Conservation (phyloP, 208 protist species). For the Leishmania mexicana region DNA sequence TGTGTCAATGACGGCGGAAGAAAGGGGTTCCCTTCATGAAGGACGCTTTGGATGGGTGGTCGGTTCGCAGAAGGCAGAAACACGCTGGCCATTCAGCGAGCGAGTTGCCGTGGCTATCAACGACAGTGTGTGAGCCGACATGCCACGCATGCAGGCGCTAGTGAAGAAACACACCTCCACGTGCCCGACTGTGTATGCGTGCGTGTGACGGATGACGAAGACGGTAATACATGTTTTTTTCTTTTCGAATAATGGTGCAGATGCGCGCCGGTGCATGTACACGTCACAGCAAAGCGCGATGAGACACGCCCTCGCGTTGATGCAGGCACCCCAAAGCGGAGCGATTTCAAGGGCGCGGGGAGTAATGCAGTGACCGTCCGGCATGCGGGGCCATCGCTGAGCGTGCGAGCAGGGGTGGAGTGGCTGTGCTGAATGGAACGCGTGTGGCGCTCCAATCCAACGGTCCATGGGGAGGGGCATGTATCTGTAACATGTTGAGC, state of each 20-base stretch:
- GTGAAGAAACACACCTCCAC: neutral
- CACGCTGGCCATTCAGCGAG: neutral
- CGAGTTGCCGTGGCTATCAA: neutral
- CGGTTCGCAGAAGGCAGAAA: neutral
- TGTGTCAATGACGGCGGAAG: neutral
- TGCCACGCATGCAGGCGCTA: neutral
- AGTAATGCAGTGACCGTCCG: neutral
- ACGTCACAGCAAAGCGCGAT: neutral
- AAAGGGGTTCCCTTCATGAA: neutral
- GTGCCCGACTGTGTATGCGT: neutral
- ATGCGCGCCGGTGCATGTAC: neutral
- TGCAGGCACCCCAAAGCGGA: neutral
- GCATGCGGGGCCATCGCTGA: neutral
- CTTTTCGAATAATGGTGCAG: conserved; percentile 2
- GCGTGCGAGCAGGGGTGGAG: neutral
- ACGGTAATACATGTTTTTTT: neutral
- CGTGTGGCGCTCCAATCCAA: neutral
- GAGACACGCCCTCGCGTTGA: neutral
- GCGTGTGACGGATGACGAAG: neutral
- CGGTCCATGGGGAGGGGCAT: neutral
- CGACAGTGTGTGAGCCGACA: neutral
- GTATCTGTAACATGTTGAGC: neutral
- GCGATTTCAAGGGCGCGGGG: neutral
- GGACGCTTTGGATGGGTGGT: neutral
- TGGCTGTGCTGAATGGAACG: neutral